Conservation (phyloP, 306 rosid species). For the Herpetospermum pedunculosum region DNA sequence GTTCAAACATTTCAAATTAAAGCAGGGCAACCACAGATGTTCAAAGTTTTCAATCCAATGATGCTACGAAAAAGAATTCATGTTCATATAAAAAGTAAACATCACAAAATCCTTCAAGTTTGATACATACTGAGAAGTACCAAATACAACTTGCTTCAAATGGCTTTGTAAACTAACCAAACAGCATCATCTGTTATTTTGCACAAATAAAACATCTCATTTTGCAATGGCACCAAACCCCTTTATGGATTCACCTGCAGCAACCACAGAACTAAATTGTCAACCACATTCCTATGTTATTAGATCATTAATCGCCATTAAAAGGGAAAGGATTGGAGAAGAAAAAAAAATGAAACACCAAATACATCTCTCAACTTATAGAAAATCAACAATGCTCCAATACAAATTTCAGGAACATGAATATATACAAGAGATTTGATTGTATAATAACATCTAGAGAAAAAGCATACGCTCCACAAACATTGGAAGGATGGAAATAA, state of each 20-base stretch:
- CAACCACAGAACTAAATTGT: neutral
- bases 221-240: neutral
- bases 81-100: neutral
- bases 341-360: neutral
- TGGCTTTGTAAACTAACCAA: slow-evolving; percentile 1
- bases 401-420: neutral
- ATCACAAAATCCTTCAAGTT: slow-evolving; percentile 4
- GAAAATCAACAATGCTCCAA: neutral
- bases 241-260: neutral
- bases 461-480: neutral
- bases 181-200: slow-evolving; percentile 9
- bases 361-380: neutral
- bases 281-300: neutral
- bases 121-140: slow-evolving; percentile 3
- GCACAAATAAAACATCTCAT: slow-evolving; percentile 6
- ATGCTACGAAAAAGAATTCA: neutral
- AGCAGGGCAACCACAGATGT: neutral
- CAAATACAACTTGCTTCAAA: neutral
- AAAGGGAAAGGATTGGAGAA: neutral
- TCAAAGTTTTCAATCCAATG: neutral
- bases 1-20: neutral
- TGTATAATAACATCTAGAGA: neutral
- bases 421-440: neutral
- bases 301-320: neutral
- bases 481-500: neutral